These are phyloP conservation scores for Linnemannia schmuckeri DNA, from an alignment of 192 early-diverging fungal species.

Conservation along the genomic window DNA sequence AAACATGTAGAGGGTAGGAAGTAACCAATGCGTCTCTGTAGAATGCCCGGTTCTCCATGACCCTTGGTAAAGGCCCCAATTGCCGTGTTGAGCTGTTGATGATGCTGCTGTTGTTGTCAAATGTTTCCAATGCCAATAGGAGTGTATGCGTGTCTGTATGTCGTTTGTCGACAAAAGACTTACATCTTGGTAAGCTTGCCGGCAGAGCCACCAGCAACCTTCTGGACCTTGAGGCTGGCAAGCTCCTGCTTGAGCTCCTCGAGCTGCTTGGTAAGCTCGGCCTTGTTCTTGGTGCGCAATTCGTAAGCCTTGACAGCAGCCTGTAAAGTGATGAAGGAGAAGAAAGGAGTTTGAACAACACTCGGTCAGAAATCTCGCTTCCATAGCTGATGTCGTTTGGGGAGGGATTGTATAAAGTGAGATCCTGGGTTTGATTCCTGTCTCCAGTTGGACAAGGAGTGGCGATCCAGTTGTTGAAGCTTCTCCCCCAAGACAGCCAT, in stretches of 20 bases:
- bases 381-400: not conserved
- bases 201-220: conserved; percentile 84
- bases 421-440: not conserved
- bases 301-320: conserved; percentile 93
- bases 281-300: conserved; percentile 95
- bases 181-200: conserved; percentile 89
- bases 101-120: not conserved
- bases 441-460: not conserved
- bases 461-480: not conserved
- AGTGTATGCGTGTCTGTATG: not conserved
- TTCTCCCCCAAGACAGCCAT: not conserved
- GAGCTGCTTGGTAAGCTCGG: conserved; percentile 91
- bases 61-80: not conserved
- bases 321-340: conserved; percentile 55
- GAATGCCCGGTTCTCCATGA: not conserved
- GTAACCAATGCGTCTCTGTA: not conserved
- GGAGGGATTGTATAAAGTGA: not conserved
- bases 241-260: conserved; percentile 97
- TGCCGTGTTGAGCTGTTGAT: not conserved
- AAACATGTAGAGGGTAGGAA: not conserved
- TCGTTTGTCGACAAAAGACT: conserved; percentile 30
- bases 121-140: not conserved
- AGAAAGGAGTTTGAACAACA: conserved; percentile 7
- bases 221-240: conserved; percentile 92
- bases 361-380: conserved; percentile 19